Evolutionary conservation across 768 basidiomycete genomes (phyloP), one percentile per base, ranked within the genome.

Genomic region (Rhodosporidiobolus sp.): DNA sequence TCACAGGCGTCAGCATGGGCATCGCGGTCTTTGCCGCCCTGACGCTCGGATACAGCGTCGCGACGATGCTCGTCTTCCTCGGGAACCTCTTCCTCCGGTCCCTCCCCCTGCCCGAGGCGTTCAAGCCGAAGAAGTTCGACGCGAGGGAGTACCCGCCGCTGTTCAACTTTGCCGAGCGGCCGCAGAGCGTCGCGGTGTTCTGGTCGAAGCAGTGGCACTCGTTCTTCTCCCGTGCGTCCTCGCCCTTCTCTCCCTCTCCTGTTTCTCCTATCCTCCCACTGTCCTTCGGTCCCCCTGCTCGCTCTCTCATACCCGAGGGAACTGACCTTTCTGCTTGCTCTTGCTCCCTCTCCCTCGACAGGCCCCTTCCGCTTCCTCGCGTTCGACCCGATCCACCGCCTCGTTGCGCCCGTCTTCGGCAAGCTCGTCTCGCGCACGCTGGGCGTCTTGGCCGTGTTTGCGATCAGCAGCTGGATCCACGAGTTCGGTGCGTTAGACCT

Each of bases 291-390:
- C 45, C 9, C 12, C 52, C 34, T 38, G 17, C 52, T 12, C 4
- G 8, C 38, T 38, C 10, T 28, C 30, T n/a, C 16, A 52, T 24
- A 7, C 52, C 24, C 35, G 43, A 43, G 3, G 26, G 14, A 20
- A 17, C 30, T 30, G 46, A 38, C 16, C 30, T 46, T 24, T n/a
- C n/a, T 59, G 11, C 43, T 35, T 16, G 10, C 20, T 32, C 30
- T 24, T 28, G 34, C 16, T 49, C 17, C 8, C 19, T n/a, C 43
- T 28, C 11, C 26, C 8, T 11, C 6, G 9, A 20, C 50, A 72
- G 71, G 61, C 7, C 68, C 73, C 2, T 74, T 74, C 68, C 67
- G 63, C 35, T 69, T 74, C 60, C 68, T 74, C 55, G 73, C 59
- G 7, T 69, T 63, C 64, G 49, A 66, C 30, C 73, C 68, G 6